Evolutionary conservation across 305 asterid genomes (phyloP).

Genomic region (Fraxinus sp.): DNA sequence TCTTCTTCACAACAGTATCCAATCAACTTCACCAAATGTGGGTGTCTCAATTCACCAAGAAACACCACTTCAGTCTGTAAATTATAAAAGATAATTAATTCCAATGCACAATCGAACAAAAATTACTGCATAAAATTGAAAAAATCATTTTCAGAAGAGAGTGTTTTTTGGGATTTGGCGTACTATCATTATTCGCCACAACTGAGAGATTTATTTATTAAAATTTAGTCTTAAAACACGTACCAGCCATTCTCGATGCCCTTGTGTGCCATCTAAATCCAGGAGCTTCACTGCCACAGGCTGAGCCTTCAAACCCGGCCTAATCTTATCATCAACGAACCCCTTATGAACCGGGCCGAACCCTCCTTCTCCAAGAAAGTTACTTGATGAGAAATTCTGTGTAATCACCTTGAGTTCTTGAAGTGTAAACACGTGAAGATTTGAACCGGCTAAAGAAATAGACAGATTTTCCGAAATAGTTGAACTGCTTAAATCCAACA

Average conservation of each 20-base stretch:
- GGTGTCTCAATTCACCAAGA: slow-evolving; percentile 7
- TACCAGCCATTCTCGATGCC: slow-evolving; percentile 19
- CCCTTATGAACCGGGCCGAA: slow-evolving; percentile 8
- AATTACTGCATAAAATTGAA: not conserved
- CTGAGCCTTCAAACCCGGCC: slow-evolving; percentile 10
- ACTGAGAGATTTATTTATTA: not conserved
- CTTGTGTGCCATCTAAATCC: slow-evolving; percentile 4
- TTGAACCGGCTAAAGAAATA: not conserved
- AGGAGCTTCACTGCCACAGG: slow-evolving; percentile 12
- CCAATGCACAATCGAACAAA: not conserved
- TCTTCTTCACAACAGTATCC: slow-evolving; percentile 16
- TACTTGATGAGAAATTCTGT: slow-evolving; percentile 5
- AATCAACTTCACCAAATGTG: slow-evolving; percentile 13
- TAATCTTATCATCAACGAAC: slow-evolving; percentile 3
- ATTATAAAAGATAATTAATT: not conserved
- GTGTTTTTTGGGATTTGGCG: not conserved
- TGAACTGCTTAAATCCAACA: slow-evolving; percentile 8
- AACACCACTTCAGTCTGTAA: slow-evolving; percentile 9
- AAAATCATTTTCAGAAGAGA: not conserved
- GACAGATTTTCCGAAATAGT: not conserved
- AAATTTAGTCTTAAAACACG: not conserved
- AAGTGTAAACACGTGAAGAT: not conserved
- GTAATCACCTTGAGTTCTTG: not conserved
- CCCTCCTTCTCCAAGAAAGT: slow-evolving; percentile 2
- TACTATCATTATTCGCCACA: too few species aligned